Base-by-base conservation (phyloP, 352 stramenopile species). In the Pythium pectinolyticum region DNA sequence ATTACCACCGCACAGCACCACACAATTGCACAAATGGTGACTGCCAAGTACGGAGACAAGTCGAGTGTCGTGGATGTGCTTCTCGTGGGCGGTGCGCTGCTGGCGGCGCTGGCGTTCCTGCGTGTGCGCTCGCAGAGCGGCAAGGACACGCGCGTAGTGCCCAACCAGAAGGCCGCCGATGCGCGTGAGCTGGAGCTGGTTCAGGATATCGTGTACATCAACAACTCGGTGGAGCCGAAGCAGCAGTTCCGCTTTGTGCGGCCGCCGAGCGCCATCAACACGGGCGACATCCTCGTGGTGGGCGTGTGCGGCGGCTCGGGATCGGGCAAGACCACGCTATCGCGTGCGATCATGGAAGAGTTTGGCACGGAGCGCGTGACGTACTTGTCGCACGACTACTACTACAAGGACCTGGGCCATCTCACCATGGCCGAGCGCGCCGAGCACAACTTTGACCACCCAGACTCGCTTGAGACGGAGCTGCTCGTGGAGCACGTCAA, bases 391-490 rank as follows among this genome's bases (percentile, higher is more conserved):
- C 92, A 98, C 75, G 96, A 99, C 81, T 97, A 90, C 80, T 99
- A 99, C 75, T 99, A 99, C 86, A 97, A 95, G 68, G 91, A 98
- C 65, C 69, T 98, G 22, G 67, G 72, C 30, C 87, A 98, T 66
- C 72, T 97, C 24, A 86, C 87, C 9, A 78, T 96, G 63, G 88
- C 92, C 41, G 82, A 98, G 70, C 88, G 94, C 32, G 80, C 82
- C 37, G 82, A 93, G 61, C 89, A 92, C 60, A 99, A 99, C 78
- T 99, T 99, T 73, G 97, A 99, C 78, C 95, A 99, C 77, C 97
- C 97, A n/a, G 89, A 98, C 70, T 88, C 92, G 57, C 82, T 99
- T 46, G 97, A 99, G 61, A 98, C 95, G 2, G 82, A 97, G 52
- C 75, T 99, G 46, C 74, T 99, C 39, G 84, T 98, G 20, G 46